phyloP scores from a whole-genome alignment of 2,329 filamentous ascomycete species.

The Cordyceps cateniannulata region DNA sequence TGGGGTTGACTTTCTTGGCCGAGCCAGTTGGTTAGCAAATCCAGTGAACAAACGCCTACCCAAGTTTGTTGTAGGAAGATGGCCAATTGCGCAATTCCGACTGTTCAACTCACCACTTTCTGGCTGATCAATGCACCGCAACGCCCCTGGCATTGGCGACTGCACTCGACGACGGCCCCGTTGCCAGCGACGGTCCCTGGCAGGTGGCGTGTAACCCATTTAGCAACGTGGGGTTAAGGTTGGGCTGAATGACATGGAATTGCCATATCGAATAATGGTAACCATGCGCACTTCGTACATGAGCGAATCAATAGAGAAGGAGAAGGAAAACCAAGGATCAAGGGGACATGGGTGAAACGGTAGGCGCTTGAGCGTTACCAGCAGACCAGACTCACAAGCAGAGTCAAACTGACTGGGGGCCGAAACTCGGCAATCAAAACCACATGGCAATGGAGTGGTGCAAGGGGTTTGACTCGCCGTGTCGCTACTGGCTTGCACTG shows the following conservation, averaged over 20 bases:
- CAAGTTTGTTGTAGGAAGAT: background rate
- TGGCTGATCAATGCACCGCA: background rate
- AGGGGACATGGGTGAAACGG: background rate
- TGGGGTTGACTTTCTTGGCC: too few relatives aligned
- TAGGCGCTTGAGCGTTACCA: too few relatives aligned
- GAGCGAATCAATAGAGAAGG: background rate
- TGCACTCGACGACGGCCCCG: background rate
- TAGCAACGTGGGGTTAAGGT: background rate
- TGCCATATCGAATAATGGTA: too few relatives aligned
- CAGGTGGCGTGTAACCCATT: background rate
- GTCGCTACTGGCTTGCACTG: background rate
- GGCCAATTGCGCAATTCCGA: background rate
- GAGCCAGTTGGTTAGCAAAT: too few relatives aligned
- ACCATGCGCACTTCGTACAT: background rate
- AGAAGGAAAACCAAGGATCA: background rate
- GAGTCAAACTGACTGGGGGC: background rate
- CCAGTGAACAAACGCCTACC: too few relatives aligned
- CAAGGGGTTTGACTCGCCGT: background rate
- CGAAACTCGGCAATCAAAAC: background rate
- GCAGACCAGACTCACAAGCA: background rate
- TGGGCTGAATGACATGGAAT: too few relatives aligned
- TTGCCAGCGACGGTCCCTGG: background rate
- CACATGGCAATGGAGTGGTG: constrained; percentile 5
- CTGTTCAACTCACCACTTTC: background rate
- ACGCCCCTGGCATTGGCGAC: background rate